Percentiles rank a stretch among this genome's conserved stretches.
These are phyloP conservation scores for Yamadazyma phyllophila DNA, from an alignment of 805 yeast species.

Conservation along the genomic window DNA sequence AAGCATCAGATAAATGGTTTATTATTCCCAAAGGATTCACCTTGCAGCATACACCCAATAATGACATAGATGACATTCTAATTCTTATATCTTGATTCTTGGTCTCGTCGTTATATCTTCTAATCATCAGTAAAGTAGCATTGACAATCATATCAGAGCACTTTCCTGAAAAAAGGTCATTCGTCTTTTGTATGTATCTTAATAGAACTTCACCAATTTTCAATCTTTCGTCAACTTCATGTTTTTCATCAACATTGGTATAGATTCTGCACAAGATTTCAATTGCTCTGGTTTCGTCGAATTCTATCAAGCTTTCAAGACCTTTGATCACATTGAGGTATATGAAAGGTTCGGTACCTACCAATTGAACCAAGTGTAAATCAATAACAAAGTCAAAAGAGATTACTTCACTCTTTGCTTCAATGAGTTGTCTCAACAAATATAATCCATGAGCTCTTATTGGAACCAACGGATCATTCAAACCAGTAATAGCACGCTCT, in stretches of 20 bases:
- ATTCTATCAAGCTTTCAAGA: slow-evolving; percentile 56
- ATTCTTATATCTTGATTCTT: slow-evolving; percentile 52
- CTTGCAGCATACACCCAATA: slow-evolving; percentile 71
- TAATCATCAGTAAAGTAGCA: slow-evolving; percentile 40
- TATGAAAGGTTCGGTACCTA: slow-evolving; percentile 82
- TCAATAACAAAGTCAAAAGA: slow-evolving; percentile 53
- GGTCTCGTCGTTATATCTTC: slow-evolving; percentile 21
- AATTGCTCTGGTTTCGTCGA: slow-evolving; percentile 36
- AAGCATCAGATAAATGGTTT: slow-evolving; percentile 48
- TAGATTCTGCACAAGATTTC: slow-evolving; percentile 40
- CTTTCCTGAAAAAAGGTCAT: slow-evolving; percentile 47
- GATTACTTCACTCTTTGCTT: slow-evolving; percentile 49
- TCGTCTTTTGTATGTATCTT: slow-evolving; percentile 51
- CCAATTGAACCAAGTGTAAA: slow-evolving; percentile 61
- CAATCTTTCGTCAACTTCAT: slow-evolving; percentile 62
- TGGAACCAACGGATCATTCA: slow-evolving; percentile 80
- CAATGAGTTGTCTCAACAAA: slow-evolving; percentile 55
- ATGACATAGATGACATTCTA: slow-evolving; percentile 84
- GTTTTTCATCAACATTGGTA: slow-evolving; percentile 19
- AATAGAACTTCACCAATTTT: slow-evolving; percentile 80
- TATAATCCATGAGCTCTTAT: slow-evolving; percentile 83
- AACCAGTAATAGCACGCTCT: slow-evolving; percentile 59
- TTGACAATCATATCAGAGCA: slow-evolving; percentile 43
- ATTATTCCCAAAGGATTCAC: slow-evolving; percentile 54
- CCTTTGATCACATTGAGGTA: slow-evolving; percentile 84